Base-by-base conservation (phyloP, 257 asterid species). In the Verbascum thapsus region DNA sequence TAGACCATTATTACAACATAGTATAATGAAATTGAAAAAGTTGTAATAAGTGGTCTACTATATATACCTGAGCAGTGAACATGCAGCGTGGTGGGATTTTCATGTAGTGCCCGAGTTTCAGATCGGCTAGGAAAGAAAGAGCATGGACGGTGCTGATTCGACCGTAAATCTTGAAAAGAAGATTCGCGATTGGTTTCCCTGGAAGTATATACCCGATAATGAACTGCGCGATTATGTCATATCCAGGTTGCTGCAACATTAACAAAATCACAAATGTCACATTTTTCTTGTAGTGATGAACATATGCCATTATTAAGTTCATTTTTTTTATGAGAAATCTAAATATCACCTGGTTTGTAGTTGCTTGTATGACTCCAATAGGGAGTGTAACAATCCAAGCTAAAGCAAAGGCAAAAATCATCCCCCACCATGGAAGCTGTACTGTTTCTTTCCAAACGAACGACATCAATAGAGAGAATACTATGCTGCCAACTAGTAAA, bases 361-460 rank as follows among this genome's bases (percentile, higher is more conserved):
- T 91, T 0, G 98, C 98, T 76, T 86, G 96, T 79, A 91, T 88
- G 78, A 91, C 94, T 57, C 96, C 98, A 0, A 91, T 86, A 1
- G 98, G 98, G 63, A 91, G 96, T 0, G 96, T 88, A 37, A 91
- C 94, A 8, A 91, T 50, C 83, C 83, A 91, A 66, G 98, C 96
- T 59, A 91, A 71, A 26, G 61, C 91, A 32, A 91, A 91, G 0
- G 96, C 98, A 42, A 91, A 83, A 65, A 91, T 74, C 84, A 91
- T 40, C 26, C 94, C 98, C 98, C 98, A 91, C 98, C 98, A 91
- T 0, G 88, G 94, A 17, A 91, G 76, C 85, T 91, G 98, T 54
- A 91, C 87, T 35, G 83, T 90, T 15, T 59, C 80, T 71, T 88
- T 78, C 98, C 98, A 91, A 17, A 88, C 75, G 16, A 91, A 86